Conservation (phyloP, 1,284 basidiomycete species). For the Trametes hirsuta region DNA sequence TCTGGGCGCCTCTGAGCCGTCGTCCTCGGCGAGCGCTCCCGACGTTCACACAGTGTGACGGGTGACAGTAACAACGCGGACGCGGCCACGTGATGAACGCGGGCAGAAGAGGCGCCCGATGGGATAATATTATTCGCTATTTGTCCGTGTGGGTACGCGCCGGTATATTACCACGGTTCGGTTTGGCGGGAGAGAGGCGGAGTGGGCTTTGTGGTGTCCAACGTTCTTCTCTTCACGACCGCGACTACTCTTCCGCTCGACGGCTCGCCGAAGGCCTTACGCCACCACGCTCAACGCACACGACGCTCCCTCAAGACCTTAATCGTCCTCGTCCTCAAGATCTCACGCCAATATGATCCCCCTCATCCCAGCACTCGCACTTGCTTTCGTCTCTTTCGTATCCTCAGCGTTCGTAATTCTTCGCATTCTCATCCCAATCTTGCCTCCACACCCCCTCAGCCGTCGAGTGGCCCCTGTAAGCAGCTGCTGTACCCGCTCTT, state of each 20-base stretch:
- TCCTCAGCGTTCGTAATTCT: slow-evolving; percentile 73
- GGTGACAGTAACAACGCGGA: slow-evolving; percentile 2
- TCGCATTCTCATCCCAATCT: slow-evolving; percentile 68
- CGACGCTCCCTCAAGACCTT: slow-evolving; percentile 35
- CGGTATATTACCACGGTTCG: slow-evolving; percentile 37
- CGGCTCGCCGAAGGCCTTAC: slow-evolving; percentile 40
- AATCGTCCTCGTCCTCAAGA: slow-evolving; percentile 18
- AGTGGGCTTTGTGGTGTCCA: slow-evolving; percentile 9
- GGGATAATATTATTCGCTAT: slow-evolving; percentile 22
- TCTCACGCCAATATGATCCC: slow-evolving; percentile 55
- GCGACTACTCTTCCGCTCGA: slow-evolving; percentile 37
- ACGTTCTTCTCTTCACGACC: slow-evolving; percentile 31
- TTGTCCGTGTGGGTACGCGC: slow-evolving; percentile 35
- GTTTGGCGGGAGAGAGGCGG: slow-evolving; percentile 19
- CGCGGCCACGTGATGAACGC: slow-evolving; percentile 26
- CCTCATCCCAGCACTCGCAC: slow-evolving; percentile 62
- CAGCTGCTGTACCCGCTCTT: slow-evolving; percentile 21
- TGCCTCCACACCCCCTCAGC: slow-evolving; percentile 70
- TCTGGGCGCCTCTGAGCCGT: slow-evolving; percentile 3
- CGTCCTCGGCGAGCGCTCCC: slow-evolving; percentile 11
- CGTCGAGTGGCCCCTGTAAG: slow-evolving; percentile 69
- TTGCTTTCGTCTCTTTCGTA: slow-evolving; percentile 69
- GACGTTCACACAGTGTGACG: slow-evolving; percentile 22
- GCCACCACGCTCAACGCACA: slow-evolving; percentile 37
- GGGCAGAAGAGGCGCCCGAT: slow-evolving; percentile 5